Percentiles rank a stretch among this genome's conserved stretches.
These are phyloP conservation scores for Lipomyces spencermartinsiae DNA, from an alignment of 805 yeast species.

Conservation along the genomic window DNA sequence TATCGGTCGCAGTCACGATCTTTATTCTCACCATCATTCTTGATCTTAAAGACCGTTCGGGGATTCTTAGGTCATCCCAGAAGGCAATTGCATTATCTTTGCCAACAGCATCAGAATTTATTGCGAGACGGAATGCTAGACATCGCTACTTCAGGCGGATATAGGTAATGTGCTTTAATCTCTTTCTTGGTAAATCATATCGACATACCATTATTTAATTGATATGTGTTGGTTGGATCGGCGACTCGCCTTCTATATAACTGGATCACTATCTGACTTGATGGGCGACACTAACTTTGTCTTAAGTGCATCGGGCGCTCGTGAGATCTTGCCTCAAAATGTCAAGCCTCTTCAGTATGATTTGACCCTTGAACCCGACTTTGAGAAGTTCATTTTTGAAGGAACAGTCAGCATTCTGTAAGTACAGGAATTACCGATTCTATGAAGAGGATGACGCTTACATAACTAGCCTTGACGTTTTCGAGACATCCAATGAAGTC, in stretches of 20 bases:
- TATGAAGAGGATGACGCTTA: not conserved
- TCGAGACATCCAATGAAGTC: constrained; percentile 53
- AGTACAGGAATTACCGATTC: constrained; percentile 48
- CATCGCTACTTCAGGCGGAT: constrained; percentile 30
- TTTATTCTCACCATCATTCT: constrained; percentile 2
- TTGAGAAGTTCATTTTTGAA: constrained; percentile 52
- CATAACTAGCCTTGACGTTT: constrained; percentile 49
- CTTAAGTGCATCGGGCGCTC: constrained; percentile 37
- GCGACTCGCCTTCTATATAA: not conserved
- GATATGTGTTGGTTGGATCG: not conserved
- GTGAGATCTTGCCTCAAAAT: constrained; percentile 62
- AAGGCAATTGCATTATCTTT: constrained; percentile 24
- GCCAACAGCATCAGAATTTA: constrained; percentile 27
- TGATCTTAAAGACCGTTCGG: not conserved
- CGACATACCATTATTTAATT: not conserved
- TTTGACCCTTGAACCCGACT: constrained; percentile 68
- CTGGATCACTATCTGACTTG: not conserved
- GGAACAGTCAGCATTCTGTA: constrained; percentile 57
- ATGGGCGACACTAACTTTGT: not conserved
- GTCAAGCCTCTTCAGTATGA: constrained; percentile 79
- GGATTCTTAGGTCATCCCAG: not conserved
- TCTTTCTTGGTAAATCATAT: not conserved
- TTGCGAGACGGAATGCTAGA: constrained; percentile 36
- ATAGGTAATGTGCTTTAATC: constrained; percentile 8
- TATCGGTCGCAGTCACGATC: constrained; percentile 1